Evolutionary conservation across 2,329 filamentous ascomycete species (phyloP), one percentile per base, ranked within the genome.

Genomic region (Aspergillus phoenicis): DNA sequence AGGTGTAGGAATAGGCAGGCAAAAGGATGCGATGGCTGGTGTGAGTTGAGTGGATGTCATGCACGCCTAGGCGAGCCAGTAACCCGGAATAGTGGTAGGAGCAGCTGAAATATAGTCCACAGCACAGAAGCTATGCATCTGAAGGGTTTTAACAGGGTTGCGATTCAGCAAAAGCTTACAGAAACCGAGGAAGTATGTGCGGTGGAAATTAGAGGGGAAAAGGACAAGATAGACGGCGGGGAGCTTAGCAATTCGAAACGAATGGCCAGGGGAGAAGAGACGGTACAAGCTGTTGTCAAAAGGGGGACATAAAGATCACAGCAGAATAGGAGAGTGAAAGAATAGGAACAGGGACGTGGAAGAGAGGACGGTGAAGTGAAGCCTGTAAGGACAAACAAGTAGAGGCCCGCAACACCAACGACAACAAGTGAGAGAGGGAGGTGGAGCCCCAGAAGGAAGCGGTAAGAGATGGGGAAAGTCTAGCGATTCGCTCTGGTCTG

Each of bases 231-330:
- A 43, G 6, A 28, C 15, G n/a, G 15, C 26, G 11, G 39, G 24
- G 8, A 22, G 13, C 11, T 11, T 20, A 45, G 41, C 20, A 45
- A 24, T 45, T 22, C 8, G 8, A 13, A 36, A 36, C 33, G 33
- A 45, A 45, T 11, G 41, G 2, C 22, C 41, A 45, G 52, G 24
- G 28, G 39, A 33, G 39, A 13, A 11, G 24, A 10, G 24, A 55
- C 13, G 15, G 57, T 54, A 53, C 57, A 26, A 51, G 49, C 51
- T 41, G 38, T 41, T 61, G 57, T 17, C 30, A 28, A 45, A 36
- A 59, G 41, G 59, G 57, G 36, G 47, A 60, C 38, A 36, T 41
- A 52, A 36, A 45, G 24, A 43, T 48, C 26, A 22, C 26, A 36
- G 33, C 30, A 51, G 41, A 26, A 51, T 38, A 51, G 41, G 13